Evolutionary conservation across 441 rosid genomes (phyloP).

Genomic region (Eutrema salsugineum): DNA sequence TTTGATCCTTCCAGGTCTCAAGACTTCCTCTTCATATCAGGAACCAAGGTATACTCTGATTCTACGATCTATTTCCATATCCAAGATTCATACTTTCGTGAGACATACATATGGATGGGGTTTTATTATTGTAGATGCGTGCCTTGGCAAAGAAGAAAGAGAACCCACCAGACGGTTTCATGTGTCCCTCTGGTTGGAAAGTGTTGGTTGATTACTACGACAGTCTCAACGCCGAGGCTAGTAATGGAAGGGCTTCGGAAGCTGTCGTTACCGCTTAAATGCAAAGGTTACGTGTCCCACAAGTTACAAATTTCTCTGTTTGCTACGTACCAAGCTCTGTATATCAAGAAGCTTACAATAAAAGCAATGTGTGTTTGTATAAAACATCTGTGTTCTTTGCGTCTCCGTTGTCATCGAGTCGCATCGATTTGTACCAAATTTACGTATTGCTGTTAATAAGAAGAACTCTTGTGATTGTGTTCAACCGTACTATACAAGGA

Average conservation of each 20-base stretch:
- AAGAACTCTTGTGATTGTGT: background rate
- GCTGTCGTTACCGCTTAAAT: conserved; percentile 50
- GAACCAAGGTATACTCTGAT: conserved; percentile 63
- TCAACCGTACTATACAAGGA: background rate
- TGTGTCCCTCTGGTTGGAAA: conserved; percentile 95
- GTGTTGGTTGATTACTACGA: conserved; percentile 88
- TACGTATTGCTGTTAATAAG: background rate
- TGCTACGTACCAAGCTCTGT: background rate
- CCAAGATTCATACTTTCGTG: background rate
- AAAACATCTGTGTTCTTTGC: background rate
- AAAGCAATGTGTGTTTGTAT: conserved; percentile 18
- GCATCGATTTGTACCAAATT: conserved; percentile 18
- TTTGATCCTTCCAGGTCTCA: conserved; percentile 79
- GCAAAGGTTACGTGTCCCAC: background rate
- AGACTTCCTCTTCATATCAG: conserved; percentile 88
- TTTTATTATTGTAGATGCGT: conserved; percentile 54
- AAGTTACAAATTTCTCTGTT: background rate
- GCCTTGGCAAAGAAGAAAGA: conserved; percentile 81
- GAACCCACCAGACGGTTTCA: conserved; percentile 90
- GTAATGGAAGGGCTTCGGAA: conserved; percentile 50
- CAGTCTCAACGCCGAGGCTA: conserved; percentile 41
- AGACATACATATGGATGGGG: background rate
- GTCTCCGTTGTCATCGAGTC: background rate
- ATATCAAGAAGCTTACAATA: background rate
- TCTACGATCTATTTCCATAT: background rate